Evolutionary conservation across 2,329 filamentous ascomycete species (phyloP).

Genomic region (Monilinia laxa): DNA sequence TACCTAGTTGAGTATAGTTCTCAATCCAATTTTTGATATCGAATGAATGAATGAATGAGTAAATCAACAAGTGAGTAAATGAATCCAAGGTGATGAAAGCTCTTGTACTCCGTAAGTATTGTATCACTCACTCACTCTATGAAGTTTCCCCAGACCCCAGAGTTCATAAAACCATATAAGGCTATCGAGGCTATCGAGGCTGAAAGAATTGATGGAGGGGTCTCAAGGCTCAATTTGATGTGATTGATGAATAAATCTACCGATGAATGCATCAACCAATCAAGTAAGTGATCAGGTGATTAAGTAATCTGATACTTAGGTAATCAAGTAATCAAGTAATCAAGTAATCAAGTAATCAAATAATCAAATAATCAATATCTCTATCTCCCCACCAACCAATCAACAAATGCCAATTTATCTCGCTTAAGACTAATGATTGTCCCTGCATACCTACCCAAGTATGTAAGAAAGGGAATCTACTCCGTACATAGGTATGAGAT

Average conservation of each 20-base stretch:
- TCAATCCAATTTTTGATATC: not conserved
- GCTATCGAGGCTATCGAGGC: conserved; percentile 10
- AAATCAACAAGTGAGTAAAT: too few species aligned
- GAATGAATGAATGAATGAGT: not conserved
- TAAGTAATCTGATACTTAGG: too few species aligned
- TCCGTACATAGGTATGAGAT: too few species aligned
- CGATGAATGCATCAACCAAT: not conserved
- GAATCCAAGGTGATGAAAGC: not conserved
- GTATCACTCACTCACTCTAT: too few species aligned
- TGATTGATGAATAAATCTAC: too few species aligned
- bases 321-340: too few species aligned
- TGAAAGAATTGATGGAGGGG: not conserved
- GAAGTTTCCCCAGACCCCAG: not conserved
- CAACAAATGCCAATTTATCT: not conserved
- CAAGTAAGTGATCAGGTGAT: too few species aligned
- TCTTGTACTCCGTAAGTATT: not conserved
- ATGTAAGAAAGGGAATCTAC: too few species aligned
- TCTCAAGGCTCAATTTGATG: too few species aligned
- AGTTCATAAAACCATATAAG: not conserved
- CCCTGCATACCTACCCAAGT: not conserved
- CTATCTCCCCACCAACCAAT: not conserved
- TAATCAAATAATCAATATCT: too few species aligned
- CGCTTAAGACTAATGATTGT: not conserved
- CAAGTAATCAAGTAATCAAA: too few species aligned
- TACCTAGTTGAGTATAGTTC: too few species aligned